Percentiles rank a stretch among this genome's conserved stretches.
Conservation (phyloP, 441 rosid genomes). For the Croton setiger region DNA sequence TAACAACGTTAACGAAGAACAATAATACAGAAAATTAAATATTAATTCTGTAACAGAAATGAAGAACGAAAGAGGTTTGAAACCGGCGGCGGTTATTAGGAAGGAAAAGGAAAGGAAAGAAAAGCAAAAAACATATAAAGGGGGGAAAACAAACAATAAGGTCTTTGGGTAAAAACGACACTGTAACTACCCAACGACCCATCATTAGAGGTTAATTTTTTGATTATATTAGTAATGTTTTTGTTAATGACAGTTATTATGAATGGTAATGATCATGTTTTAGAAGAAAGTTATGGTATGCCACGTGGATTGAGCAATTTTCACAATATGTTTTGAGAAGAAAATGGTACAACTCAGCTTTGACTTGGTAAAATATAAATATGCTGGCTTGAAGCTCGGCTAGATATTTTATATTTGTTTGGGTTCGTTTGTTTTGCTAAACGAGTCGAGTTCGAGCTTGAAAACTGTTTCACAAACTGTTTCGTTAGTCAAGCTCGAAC, state of each 20-base stretch:
- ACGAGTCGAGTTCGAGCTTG: no score
- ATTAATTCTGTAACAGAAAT: background rate
- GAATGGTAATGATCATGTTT: background rate
- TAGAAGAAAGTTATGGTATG: background rate
- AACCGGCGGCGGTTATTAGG: slow-evolving; percentile 6
- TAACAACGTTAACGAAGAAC: background rate
- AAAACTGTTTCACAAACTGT: no score
- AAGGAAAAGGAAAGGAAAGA: slow-evolving; percentile 18
- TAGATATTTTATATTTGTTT: no score
- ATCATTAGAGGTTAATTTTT: background rate
- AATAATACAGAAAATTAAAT: background rate
- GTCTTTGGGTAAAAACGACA: background rate
- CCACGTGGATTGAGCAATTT: background rate
- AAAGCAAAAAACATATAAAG: background rate
- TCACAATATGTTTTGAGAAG: no score
- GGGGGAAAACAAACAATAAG: slow-evolving; percentile 2
- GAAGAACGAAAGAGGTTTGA: slow-evolving; percentile 13
- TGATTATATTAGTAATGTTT: background rate
- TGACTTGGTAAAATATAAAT: no score
- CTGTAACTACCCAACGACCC: background rate
- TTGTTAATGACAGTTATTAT: background rate
- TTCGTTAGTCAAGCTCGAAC: no score
- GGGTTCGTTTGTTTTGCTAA: no score
- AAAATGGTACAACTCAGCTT: no score
- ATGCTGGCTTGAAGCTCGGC: no score